These are phyloP conservation scores for Saccharomyces jurei DNA, from an alignment of 805 yeast species.

Conservation along the genomic window DNA sequence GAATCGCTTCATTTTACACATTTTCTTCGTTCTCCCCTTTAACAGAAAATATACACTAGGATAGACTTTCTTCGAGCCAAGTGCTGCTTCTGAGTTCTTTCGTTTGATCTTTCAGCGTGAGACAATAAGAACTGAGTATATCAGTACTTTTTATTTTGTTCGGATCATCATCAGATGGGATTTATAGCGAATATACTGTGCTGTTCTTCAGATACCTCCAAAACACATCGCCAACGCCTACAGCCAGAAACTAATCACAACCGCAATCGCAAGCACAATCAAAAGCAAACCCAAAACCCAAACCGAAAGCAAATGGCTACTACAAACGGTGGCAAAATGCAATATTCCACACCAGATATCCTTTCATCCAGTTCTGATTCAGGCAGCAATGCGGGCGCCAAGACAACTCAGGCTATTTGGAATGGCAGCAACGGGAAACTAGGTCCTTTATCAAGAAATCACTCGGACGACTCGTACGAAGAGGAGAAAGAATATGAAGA, in stretches of 20 bases:
- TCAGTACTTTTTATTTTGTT: background rate
- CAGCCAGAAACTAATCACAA: constrained; percentile 4
- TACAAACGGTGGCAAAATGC: background rate
- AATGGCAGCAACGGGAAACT: background rate
- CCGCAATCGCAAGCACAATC: constrained; percentile 3
- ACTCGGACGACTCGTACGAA: constrained; percentile 8
- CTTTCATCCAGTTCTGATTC: background rate
- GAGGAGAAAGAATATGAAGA: constrained; percentile 8
- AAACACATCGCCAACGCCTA: constrained; percentile 1
- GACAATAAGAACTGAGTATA: background rate
- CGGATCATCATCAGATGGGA: constrained; percentile 25
- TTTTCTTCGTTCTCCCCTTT: background rate
- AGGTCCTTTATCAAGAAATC: background rate
- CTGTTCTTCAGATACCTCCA: constrained; percentile 22
- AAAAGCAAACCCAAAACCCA: background rate
- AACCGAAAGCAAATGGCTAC: background rate
- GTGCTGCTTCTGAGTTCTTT: background rate
- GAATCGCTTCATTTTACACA: background rate
- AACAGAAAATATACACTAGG: background rate
- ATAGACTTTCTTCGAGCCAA: background rate
- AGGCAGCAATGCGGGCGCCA: background rate
- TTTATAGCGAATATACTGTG: constrained; percentile 31
- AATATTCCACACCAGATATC: background rate
- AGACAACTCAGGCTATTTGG: background rate
- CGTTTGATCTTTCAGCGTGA: background rate